Evolutionary conservation across 1,139 yeast species (phyloP).

Genomic region (Spencermartinsiella ligniputridi): DNA sequence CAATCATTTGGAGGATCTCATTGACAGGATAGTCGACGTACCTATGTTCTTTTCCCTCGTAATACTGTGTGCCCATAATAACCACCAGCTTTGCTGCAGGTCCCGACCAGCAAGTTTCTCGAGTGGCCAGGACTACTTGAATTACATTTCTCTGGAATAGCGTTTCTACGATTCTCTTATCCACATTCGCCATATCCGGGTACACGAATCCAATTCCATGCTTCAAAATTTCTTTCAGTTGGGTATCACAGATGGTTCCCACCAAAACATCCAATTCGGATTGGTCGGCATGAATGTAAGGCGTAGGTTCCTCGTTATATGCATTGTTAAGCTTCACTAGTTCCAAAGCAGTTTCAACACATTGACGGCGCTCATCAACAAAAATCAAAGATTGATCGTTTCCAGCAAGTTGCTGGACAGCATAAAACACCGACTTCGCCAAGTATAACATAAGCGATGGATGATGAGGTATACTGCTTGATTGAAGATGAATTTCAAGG

Average conservation of each 20-base stretch:
- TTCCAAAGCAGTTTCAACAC: conserved; percentile 49
- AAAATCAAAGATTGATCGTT: conserved; percentile 46
- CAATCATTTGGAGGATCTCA: conserved; percentile 70
- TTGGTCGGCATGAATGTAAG: conserved; percentile 32
- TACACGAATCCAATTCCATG: conserved; percentile 68
- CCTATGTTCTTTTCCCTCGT: conserved; percentile 70
- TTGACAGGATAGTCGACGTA: conserved; percentile 64
- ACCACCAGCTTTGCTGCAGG: conserved; percentile 57
- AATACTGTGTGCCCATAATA: conserved; percentile 66
- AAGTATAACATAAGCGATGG: conserved; percentile 50
- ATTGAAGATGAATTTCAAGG: conserved; percentile 56
- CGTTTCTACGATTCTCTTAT: conserved; percentile 50
- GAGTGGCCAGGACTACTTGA: conserved; percentile 52
- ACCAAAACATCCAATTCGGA: conserved; percentile 39
- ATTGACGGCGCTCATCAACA: conserved; percentile 52
- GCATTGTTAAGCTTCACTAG: conserved; percentile 39
- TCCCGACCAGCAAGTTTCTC: conserved; percentile 47
- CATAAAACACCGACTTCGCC: conserved; percentile 45
- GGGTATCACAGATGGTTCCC: conserved; percentile 44
- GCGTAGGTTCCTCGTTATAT: conserved; percentile 30
- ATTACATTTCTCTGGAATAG: conserved; percentile 49
- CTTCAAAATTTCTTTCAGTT: conserved; percentile 43
- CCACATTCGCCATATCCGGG: conserved; percentile 54
- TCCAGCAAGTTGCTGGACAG: conserved; percentile 27
- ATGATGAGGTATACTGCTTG: conserved; percentile 44